A percentile compares a stretch with the other conserved stretches of the same genome.
Conservation (phyloP, 257 asterid species). For the Solanum clarkiae region DNA sequence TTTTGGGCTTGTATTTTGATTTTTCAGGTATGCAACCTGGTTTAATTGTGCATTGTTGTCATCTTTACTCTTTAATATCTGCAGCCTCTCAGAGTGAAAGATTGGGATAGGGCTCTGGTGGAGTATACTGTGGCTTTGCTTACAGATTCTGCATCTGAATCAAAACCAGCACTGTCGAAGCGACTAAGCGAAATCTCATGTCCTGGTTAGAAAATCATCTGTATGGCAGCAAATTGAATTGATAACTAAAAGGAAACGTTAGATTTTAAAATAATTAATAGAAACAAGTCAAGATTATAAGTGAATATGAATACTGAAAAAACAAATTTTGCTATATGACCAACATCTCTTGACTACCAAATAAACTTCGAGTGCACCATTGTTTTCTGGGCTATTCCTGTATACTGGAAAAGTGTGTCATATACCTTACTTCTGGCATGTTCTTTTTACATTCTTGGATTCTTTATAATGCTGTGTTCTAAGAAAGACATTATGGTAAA, state of each 20-base stretch:
- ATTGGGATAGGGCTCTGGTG: conserved; percentile 86
- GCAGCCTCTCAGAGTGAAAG: conserved; percentile 83
- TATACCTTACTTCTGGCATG: background rate
- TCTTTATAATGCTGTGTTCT: background rate
- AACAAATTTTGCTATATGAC: background rate
- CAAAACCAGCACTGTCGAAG: conserved; percentile 39
- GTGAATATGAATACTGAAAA: background rate
- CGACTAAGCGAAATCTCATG: conserved; percentile 67
- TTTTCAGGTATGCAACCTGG: background rate
- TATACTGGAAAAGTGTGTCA: background rate
- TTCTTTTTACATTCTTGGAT: background rate
- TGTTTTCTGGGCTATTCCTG: background rate
- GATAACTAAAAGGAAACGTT: background rate
- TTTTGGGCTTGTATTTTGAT: background rate
- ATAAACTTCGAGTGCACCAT: background rate
- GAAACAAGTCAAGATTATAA: background rate
- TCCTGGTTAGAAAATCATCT: conserved; percentile 50
- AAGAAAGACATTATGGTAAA: background rate
- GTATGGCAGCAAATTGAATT: background rate
- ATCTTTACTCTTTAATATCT: background rate
- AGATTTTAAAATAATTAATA: background rate
- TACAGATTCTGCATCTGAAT: conserved; percentile 40
- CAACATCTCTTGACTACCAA: background rate
- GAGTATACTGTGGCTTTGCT: conserved; percentile 74
- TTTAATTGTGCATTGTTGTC: background rate